Evolutionary conservation across 768 basidiomycete species (phyloP), one percentile per base, ranked within the genome.

Genomic region (Leccinum obscurum): DNA sequence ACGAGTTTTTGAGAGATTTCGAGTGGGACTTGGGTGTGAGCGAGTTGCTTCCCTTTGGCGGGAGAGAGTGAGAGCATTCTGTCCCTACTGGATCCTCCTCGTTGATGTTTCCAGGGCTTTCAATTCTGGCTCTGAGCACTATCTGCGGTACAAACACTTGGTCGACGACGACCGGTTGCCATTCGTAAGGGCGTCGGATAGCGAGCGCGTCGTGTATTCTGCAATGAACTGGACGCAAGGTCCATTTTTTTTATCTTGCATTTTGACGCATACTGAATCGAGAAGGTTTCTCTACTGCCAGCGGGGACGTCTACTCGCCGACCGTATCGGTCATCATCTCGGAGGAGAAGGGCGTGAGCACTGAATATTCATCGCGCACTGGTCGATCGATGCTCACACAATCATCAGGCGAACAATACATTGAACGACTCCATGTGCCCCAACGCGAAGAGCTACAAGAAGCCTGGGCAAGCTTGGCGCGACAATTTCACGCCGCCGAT

Each of bases 201-300:
- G 80, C 3, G 67, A 75, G 9, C 83, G 92, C 14, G 89, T 92
- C 4, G 77, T 91, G 3, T 72, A 81, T 17, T 86, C 88, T 20
- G 90, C 90, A 1, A 76, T 69, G 6, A 90, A 90, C 66, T 93
- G 92, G 90, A 78, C 79, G 2, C 75, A 77, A 60, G 91, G 90
- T 86, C 51, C 22, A 62, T 41, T 10, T 34, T 24, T 1, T 5
- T 2, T 6, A 9, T 30, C 20, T 10, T 26, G 3, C 15, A 44
- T 46, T 26, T 9, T 55, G 28, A 39, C 26, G 4, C 15, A 48
- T 14, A 26, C 20, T 22, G 24, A 53, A 53, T 54, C 63, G 13
- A 65, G 41, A 61, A 90, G 90, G 89, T 2, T 89, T 92, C 68
- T 77, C 83, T 3, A 56, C 70, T 20, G 86, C 86, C 3, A 86